Evolutionary conservation across 805 yeast species (phyloP).

Genomic region (Zygosaccharomyces kombuchaensis): DNA sequence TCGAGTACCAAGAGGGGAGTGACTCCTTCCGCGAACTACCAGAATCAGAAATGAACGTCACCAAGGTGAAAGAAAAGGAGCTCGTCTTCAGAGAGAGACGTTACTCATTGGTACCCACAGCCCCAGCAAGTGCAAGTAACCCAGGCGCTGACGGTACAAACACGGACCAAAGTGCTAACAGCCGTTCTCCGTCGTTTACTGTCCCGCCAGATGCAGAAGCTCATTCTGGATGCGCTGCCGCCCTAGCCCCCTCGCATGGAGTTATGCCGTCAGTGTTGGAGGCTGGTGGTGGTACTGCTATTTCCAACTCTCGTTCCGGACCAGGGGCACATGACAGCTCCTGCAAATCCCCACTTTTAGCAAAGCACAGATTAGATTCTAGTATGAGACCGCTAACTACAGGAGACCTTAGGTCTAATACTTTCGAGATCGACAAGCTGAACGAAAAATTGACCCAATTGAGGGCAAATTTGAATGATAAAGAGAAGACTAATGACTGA

Average conservation of each 20-base stretch:
- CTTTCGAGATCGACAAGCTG: constrained; percentile 29
- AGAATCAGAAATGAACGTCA: constrained; percentile 39
- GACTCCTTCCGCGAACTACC: constrained; percentile 74
- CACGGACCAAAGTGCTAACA: constrained; percentile 12
- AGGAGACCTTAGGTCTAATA: constrained; percentile 1
- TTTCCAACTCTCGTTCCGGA: constrained; percentile 15
- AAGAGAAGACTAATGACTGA: constrained; percentile 7
- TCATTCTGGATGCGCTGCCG: neutral
- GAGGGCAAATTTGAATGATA: constrained; percentile 13
- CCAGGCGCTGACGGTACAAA: constrained; percentile 16
- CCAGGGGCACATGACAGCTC: constrained; percentile 5
- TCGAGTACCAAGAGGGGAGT: constrained; percentile 72
- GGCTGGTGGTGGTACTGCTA: constrained; percentile 18
- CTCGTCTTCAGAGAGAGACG: constrained; percentile 65
- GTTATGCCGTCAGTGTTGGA: neutral
- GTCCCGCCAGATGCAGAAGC: neutral
- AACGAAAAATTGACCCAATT: constrained; percentile 32
- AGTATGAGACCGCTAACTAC: constrained; percentile 9
- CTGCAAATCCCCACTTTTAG: constrained; percentile 13
- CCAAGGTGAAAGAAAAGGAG: constrained; percentile 63
- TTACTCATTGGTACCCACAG: constrained; percentile 73
- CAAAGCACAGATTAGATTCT: constrained; percentile 5
- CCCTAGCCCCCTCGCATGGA: constrained; percentile 1
- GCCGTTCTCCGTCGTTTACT: constrained; percentile 10
- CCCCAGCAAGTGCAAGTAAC: constrained; percentile 42